Evolutionary conservation across 306 rosid genomes (phyloP), one percentile per base, ranked within the genome.

Genomic region (Amphicarpaea edgeworthii): DNA sequence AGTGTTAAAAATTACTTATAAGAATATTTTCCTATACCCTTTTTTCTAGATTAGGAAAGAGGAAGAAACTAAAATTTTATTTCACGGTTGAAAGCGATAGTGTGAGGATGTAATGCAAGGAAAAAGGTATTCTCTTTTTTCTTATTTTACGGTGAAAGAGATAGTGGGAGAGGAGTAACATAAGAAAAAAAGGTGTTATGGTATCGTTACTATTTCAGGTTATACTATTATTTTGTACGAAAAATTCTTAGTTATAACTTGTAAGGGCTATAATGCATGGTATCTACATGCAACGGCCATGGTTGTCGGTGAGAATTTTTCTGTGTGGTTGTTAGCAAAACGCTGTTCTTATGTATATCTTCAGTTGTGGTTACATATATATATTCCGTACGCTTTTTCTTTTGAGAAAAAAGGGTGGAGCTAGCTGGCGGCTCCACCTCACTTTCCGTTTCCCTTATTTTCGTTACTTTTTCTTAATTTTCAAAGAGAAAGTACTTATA

Each of bases 231-330:
- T 40, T 12, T 64, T 0, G 70, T 64, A 40, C 50, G 59, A 24
- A 28, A 69, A 47, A 47, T 49, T 69, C 60, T 19, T 40, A 40
- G 50, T 11, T 38, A 38, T 4, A 5, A 62, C n/a, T n/a, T n/a
- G n/a, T n/a, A n/a, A n/a, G n/a, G 46, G 28, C 49, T 63, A 38
- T 63, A 10, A 9, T 63, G 45, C 69, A 37, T 38, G 69, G 69
- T 63, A 38, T 16, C 9, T 37, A 64, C 70, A 40, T 38, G 70
- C 70, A 64, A 64, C 17, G 50, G 19, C 30, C 15, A 19, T 19
- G 16, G 70, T 38, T 64, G 70, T 64, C 70, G 70, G 70, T 64
- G 34, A 64, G 70, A 40, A 64, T 63, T 63, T 61, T 38, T 3
- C 10, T 30, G 37, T 30, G 68, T 38, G 50, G 50, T 64, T 64